Evolutionary conservation across 2,329 filamentous ascomycete genomes (phyloP).

Genomic region (Camptophora hylomeconis): DNA sequence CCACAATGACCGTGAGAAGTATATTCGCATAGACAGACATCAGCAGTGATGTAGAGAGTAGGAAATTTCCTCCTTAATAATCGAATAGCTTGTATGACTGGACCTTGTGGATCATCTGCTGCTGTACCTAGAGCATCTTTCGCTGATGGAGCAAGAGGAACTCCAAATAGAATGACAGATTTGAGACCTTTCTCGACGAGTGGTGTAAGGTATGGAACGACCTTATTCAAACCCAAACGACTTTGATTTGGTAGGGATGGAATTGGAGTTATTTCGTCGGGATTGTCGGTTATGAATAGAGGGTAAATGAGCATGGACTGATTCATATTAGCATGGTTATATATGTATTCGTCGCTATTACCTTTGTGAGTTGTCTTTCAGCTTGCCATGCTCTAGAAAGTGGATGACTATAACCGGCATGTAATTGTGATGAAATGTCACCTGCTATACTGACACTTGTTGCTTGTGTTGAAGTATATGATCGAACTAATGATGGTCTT

Average conservation of each 20-base stretch:
- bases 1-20: slow-evolving; percentile 96
- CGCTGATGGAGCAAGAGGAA: slow-evolving; percentile 63
- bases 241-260: slow-evolving; percentile 82
- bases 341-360: slow-evolving; percentile 23
- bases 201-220: slow-evolving; percentile 73
- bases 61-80: slow-evolving; percentile 77
- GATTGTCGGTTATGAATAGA: slow-evolving; percentile 86
- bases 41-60: slow-evolving; percentile 76
- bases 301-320: slow-evolving; percentile 98
- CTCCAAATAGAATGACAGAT: slow-evolving; percentile 91
- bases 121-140: slow-evolving; percentile 88
- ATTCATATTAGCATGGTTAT: slow-evolving; percentile 4
- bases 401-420: slow-evolving; percentile 71
- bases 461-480: slow-evolving; percentile 34
- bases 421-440: slow-evolving; percentile 71
- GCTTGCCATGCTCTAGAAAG: slow-evolving; percentile 71
- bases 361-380: slow-evolving; percentile 75
- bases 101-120: slow-evolving; percentile 84
- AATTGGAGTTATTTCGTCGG: slow-evolving; percentile 82
- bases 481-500: slow-evolving; percentile 25
- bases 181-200: slow-evolving; percentile 80
- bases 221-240: slow-evolving; percentile 74
- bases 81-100: slow-evolving; percentile 77
- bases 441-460: slow-evolving; percentile 40
- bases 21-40: slow-evolving; percentile 97